phyloP scores from a whole-genome alignment of 1,284 basidiomycete genomes.

The Afroboletus lepidellus region DNA sequence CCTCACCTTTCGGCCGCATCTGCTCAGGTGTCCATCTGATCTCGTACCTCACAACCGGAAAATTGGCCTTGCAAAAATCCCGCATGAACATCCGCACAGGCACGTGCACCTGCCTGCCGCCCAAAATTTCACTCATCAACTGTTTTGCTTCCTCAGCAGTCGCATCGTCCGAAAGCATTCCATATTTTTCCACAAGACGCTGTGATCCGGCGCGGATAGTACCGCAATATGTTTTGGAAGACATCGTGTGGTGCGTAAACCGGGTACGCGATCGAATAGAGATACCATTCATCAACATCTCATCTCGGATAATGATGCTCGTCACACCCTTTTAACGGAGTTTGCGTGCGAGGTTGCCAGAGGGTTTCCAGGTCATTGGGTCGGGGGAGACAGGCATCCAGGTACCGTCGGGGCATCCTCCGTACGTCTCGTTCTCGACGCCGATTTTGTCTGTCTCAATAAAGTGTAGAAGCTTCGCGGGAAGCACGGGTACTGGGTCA shows the following conservation, averaged over 20 bases:
- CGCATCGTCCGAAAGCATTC: constrained; percentile 37
- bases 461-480: constrained; percentile 44
- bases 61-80: constrained; percentile 52
- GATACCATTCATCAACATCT: constrained; percentile 75
- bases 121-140: constrained; percentile 53
- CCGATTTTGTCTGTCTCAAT: constrained; percentile 59
- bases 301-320: constrained; percentile 63
- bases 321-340: constrained; percentile 58
- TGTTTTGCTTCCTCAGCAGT: constrained; percentile 42
- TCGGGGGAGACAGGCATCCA: constrained; percentile 52
- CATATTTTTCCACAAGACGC: constrained; percentile 47
- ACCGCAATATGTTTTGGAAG: constrained; percentile 56
- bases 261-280: constrained; percentile 64
- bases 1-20: constrained; percentile 49
- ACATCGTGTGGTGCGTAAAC: constrained; percentile 49
- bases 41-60: constrained; percentile 66
- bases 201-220: constrained; percentile 54
- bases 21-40: constrained; percentile 70
- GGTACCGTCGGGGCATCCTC: constrained; percentile 56
- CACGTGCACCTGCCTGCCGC: constrained; percentile 68
- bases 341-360: constrained; percentile 53
- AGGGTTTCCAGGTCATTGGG: constrained; percentile 68
- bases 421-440: constrained; percentile 58
- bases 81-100: constrained; percentile 62
- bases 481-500: constrained; percentile 14